A percentile compares a stretch with the other conserved stretches of the same genome.
Conservation (phyloP, 2,329 filamentous ascomycete species). For the Ceratocystis papillata region DNA sequence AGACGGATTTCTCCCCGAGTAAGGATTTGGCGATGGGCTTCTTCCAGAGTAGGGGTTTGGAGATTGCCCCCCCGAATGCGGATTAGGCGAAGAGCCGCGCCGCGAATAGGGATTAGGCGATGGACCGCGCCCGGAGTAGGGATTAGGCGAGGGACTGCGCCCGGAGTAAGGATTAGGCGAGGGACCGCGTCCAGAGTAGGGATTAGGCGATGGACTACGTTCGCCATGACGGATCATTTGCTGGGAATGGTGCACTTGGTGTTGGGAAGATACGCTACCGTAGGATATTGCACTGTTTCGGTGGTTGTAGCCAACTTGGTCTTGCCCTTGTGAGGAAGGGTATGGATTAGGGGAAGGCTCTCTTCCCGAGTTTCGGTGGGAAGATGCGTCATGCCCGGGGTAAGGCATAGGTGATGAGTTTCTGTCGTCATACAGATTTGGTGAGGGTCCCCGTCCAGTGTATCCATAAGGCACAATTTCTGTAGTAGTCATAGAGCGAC, state of each 20-base stretch:
- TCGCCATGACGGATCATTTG: constrained; percentile 21
- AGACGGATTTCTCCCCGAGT: constrained; percentile 2
- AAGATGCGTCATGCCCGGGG: constrained; percentile 10
- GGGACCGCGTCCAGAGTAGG: no score
- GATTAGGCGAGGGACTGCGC: background rate
- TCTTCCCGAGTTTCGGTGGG: constrained; percentile 10
- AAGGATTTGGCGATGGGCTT: constrained; percentile 14
- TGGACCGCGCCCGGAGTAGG: background rate
- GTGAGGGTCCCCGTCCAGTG: constrained; percentile 19
- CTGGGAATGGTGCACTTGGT: constrained; percentile 3
- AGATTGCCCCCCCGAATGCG: background rate
- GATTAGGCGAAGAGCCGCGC: background rate
- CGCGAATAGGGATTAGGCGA: background rate
- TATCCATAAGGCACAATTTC: constrained; percentile 24
- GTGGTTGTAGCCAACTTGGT: constrained; percentile 14
- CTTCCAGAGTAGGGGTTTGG: constrained; percentile 12
- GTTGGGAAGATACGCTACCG: constrained; percentile 4
- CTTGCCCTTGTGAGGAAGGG: constrained; percentile 11
- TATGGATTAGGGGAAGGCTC: constrained; percentile 17
- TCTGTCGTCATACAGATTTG: constrained; percentile 11
- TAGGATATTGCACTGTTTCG: constrained; percentile 17
- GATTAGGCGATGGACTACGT: constrained; percentile 15
- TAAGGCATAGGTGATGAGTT: constrained; percentile 7
- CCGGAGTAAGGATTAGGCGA: background rate
- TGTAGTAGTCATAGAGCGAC: constrained; percentile 22